Evolutionary conservation across 2,329 filamentous ascomycete genomes (phyloP).

Genomic region (Penicillium sp.): DNA sequence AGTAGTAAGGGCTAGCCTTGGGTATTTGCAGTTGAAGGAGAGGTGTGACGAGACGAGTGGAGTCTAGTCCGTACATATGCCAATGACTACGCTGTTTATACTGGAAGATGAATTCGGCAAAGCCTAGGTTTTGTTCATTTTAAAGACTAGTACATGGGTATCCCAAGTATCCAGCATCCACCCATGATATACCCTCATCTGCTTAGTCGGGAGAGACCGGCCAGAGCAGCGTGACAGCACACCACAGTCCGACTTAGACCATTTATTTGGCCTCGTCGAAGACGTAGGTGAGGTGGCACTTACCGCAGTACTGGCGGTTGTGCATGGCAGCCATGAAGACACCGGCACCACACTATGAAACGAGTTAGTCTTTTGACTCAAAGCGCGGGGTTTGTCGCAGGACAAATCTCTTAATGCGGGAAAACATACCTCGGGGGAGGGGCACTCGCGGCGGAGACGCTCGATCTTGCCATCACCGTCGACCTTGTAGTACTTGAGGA

Average conservation of each 20-base stretch:
- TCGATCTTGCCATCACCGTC: conserved; percentile 99
- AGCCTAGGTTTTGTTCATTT: conserved; percentile 14
- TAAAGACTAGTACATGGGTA: conserved; percentile 17
- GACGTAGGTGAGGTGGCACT: conserved; percentile 68
- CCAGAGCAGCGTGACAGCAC: conserved; percentile 14
- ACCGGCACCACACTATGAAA: conserved; percentile 86
- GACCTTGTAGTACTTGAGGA: conserved; percentile 99
- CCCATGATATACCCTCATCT: conserved; percentile 16
- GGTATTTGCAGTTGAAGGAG: neutral
- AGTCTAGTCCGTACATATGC: no score
- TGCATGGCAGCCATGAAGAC: conserved; percentile 99
- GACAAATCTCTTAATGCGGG: neutral
- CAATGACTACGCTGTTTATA: conserved; percentile 4
- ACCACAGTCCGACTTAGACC: conserved; percentile 20
- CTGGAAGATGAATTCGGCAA: conserved; percentile 8
- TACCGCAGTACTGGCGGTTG: conserved; percentile 95
- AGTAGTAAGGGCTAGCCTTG: conserved; percentile 1
- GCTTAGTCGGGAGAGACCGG: conserved; percentile 12
- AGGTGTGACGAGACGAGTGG: neutral
- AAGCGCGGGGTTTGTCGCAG: neutral
- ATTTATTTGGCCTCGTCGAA: conserved; percentile 62
- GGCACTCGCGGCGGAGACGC: conserved; percentile 97
- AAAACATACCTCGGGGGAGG: conserved; percentile 72
- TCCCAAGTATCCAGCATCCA: conserved; percentile 15
- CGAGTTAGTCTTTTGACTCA: conserved; percentile 33